Evolutionary conservation across 306 rosid species (phyloP).

Genomic region (Glycine tomentella): DNA sequence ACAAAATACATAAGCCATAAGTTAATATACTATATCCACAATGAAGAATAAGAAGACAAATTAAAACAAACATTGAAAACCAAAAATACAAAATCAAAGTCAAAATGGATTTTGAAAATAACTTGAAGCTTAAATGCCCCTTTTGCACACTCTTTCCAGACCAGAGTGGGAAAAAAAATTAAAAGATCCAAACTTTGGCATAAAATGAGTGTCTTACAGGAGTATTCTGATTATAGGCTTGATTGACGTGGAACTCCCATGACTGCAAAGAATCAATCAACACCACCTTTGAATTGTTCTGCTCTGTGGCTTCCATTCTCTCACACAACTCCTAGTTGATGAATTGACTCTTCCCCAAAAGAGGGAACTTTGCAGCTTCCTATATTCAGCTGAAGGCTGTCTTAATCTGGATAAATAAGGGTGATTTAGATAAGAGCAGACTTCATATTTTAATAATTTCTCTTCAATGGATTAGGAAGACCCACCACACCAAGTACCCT

Average conservation of each 20-base stretch:
- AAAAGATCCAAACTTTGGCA: conserved; percentile 4
- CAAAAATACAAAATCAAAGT: neutral
- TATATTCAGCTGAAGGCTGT: neutral
- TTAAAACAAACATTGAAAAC: neutral
- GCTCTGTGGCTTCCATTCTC: conserved; percentile 56
- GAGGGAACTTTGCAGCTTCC: neutral
- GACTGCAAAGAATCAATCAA: conserved; percentile 73
- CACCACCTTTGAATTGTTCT: conserved; percentile 58
- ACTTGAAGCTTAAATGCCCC: conserved; percentile 16
- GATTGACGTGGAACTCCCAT: conserved; percentile 65
- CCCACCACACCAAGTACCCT: neutral
- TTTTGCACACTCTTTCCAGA: neutral
- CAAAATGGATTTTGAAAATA: neutral
- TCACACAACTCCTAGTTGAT: conserved; percentile 27
- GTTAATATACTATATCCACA: neutral
- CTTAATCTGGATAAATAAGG: neutral
- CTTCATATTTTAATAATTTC: conserved; percentile 33
- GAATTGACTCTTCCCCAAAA: conserved; percentile 18
- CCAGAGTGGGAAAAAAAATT: neutral
- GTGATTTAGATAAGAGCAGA: conserved; percentile 1
- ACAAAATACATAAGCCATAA: conserved; percentile 22
- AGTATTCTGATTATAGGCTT: conserved; percentile 64
- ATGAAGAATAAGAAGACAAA: conserved; percentile 1
- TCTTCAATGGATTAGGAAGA: conserved; percentile 33
- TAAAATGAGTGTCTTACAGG: conserved; percentile 59